phyloP scores from a whole-genome alignment of 2,329 filamentous ascomycete genomes.

The Calonectria naviculata region DNA sequence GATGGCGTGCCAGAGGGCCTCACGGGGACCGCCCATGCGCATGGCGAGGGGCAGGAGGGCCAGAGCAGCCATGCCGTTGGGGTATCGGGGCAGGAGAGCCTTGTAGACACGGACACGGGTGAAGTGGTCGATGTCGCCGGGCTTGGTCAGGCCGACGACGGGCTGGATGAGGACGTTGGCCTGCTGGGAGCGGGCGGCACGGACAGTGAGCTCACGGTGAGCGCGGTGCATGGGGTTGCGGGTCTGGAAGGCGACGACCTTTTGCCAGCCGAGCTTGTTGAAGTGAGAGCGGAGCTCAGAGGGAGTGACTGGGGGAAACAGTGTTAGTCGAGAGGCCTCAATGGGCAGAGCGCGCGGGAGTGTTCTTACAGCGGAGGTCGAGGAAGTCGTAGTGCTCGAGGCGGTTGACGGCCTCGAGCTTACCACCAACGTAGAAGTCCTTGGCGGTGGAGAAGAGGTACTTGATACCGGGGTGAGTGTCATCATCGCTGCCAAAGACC shows the following conservation, averaged over 20 bases:
- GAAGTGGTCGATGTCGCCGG: conserved; percentile 99
- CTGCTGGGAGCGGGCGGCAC: conserved; percentile 93
- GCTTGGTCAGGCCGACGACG: conserved; percentile 98
- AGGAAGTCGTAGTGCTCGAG: conserved; percentile 99
- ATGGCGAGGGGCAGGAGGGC: conserved; percentile 96
- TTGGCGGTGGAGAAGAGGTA: conserved; percentile 85
- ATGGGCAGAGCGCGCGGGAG: conserved; percentile 14
- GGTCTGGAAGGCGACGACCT: conserved; percentile 99
- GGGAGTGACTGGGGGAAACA: conserved; percentile 75
- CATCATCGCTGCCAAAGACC: conserved; percentile 92
- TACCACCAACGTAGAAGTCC: conserved; percentile 95
- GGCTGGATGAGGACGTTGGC: conserved; percentile 99
- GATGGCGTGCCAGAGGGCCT: conserved; percentile 99
- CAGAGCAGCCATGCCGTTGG: conserved; percentile 98
- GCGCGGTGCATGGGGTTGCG: conserved; percentile 99
- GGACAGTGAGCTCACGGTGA: conserved; percentile 97
- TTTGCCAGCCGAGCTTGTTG: conserved; percentile 98
- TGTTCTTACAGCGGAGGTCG: conserved; percentile 82
- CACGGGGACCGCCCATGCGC: conserved; percentile 98
- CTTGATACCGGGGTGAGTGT: conserved; percentile 91
- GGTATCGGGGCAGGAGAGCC: conserved; percentile 94
- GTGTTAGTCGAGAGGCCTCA: conserved; percentile 22
- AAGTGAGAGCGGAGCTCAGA: conserved; percentile 96
- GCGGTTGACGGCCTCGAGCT: conserved; percentile 94
- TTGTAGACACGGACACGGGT: conserved; percentile 99